Base-by-base conservation (phyloP, 257 asterid species). In the Mentha longifolia region DNA sequence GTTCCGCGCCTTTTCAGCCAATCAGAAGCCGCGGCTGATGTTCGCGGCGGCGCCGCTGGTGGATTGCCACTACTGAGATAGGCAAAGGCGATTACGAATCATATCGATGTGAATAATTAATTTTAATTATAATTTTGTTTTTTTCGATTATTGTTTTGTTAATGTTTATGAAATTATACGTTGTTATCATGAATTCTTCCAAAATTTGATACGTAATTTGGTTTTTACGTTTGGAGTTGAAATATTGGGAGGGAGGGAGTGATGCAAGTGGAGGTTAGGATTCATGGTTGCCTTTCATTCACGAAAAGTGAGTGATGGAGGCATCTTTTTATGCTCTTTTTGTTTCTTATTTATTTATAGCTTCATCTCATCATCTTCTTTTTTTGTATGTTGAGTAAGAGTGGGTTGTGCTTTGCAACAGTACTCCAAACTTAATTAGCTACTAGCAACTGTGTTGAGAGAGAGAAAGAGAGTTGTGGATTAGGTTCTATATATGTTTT, bases 221-320 rank as follows among this genome's bases (percentile, higher is more conserved):
- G 20, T 55, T 41, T 14, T 25, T 13, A 58, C 74, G 78, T 69
- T 65, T 76, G 78, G 73, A 65, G 83, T 76, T 82, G 83, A 86
- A 83, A 75, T 6, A 35, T 80, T 73, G 10, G 13, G 85, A 80
- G 15, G 12, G 46, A 4, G 5, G 83, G 59, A 84, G 82, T 77
- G 37, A 75, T 28, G 31, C 31, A 28, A 80, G 84, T 76, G 87
- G n/a, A n/a, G n/a, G 95, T 75, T 79, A 85, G 81, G 74, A 71
- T 84, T 81, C 83, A 70, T 65, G 79, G 86, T 89, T 85, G 89
- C 88, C 87, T 82, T 86, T 69, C 80, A 82, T 82, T 83, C 89
- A 91, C 92, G 88, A 87, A 91, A 89, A 82, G 91, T 82, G 76
- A 82, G 89, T 79, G 85, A 83, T 59, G 70, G 12, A 51, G 77